Conservation (phyloP, 176 grass and related monocot genomes). For the Cocos nucifera region DNA sequence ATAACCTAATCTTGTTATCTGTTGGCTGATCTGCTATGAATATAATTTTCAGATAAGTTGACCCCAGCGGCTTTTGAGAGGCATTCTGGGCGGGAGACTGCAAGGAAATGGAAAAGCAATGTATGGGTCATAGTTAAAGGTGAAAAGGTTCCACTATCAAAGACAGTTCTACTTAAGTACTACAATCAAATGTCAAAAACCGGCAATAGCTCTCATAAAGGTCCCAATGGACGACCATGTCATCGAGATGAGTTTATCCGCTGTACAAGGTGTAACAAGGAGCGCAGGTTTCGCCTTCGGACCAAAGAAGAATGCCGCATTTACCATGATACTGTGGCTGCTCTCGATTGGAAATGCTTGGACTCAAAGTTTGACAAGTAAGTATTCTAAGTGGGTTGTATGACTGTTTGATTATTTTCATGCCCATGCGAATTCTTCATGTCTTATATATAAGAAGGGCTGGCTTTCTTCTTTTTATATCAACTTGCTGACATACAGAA, state of each 20-base stretch:
- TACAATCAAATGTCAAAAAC: constrained; percentile 53
- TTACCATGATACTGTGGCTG: constrained; percentile 74
- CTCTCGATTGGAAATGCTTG: constrained; percentile 65
- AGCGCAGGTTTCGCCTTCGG: constrained; percentile 72
- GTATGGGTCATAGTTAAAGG: constrained; percentile 90
- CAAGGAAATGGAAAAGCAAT: constrained; percentile 92
- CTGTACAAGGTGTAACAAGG: constrained; percentile 63
- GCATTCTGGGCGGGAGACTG: constrained; percentile 75
- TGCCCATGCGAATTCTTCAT: not conserved
- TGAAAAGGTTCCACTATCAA: constrained; percentile 70
- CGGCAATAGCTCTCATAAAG: constrained; percentile 46
- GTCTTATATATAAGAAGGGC: too few species aligned
- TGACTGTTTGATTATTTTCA: not conserved
- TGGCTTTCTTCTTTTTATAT: too few species aligned
- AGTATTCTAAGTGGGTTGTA: not conserved
- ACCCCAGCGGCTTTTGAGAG: constrained; percentile 94
- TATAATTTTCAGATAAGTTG: constrained; percentile 57
- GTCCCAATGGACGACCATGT: constrained; percentile 52
- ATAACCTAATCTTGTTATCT: too few species aligned
- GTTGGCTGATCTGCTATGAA: constrained; percentile 16
- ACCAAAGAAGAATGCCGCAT: constrained; percentile 80
- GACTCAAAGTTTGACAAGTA: constrained; percentile 74
- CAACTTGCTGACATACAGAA: too few species aligned
- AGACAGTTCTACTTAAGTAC: constrained; percentile 77
- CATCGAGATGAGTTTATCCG: constrained; percentile 85